phyloP scores from a whole-genome alignment of 2,329 filamentous ascomycete genomes.

The Cytospora piceicola region DNA sequence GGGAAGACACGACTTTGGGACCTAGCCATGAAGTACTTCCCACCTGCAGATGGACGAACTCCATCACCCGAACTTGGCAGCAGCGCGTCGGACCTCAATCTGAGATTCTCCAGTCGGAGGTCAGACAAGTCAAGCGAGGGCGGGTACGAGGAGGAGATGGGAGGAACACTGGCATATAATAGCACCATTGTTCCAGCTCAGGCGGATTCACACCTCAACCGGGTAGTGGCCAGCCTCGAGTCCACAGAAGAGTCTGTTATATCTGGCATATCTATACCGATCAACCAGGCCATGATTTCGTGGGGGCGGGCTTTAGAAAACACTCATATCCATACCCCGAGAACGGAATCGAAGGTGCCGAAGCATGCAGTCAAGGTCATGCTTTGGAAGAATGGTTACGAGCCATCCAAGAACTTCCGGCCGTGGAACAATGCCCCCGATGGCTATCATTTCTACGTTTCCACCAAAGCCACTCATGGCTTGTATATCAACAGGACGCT shows the following conservation, averaged over 20 bases:
- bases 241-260: conserved; percentile 69
- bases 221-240: conserved; percentile 66
- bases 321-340: conserved; percentile 67
- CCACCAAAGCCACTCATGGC: conserved; percentile 76
- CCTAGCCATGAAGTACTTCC: conserved; percentile 62
- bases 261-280: conserved; percentile 62
- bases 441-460: conserved; percentile 72
- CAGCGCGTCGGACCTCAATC: conserved; percentile 20
- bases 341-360: conserved; percentile 71
- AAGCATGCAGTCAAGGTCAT: conserved; percentile 81
- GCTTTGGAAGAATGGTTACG: conserved; percentile 71
- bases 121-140: conserved; percentile 12
- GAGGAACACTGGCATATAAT: conserved; percentile 44
- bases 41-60: conserved; percentile 43
- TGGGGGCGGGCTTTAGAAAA: conserved; percentile 77
- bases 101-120: conserved; percentile 16
- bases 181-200: conserved; percentile 44
- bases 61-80: conserved; percentile 13
- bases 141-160: conserved; percentile 34
- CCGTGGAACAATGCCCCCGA: conserved; percentile 58
- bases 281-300: conserved; percentile 69
- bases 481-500: conserved; percentile 77
- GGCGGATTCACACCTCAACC: conserved; percentile 41
- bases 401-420: conserved; percentile 57
- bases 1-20: conserved; percentile 57